These are phyloP conservation scores for Alternaria gaisen DNA, from an alignment of 2,329 filamentous ascomycete species.

Conservation along the genomic window DNA sequence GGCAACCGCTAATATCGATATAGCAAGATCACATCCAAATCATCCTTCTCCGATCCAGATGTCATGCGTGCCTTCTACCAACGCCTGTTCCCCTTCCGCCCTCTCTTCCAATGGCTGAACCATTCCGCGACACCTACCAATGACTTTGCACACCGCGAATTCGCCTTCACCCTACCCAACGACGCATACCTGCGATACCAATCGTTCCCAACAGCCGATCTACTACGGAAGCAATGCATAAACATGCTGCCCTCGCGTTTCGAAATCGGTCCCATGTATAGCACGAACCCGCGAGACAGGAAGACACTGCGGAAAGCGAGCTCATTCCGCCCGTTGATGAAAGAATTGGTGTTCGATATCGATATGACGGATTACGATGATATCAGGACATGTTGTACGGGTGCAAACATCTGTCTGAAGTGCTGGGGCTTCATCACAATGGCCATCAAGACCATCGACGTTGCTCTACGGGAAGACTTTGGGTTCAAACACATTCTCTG, in stretches of 20 bases:
- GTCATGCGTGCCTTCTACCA: constrained; percentile 95
- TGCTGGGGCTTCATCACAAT: constrained; percentile 99
- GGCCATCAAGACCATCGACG: constrained; percentile 93
- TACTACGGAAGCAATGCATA: constrained; percentile 89
- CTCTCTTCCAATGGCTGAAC: constrained; percentile 97
- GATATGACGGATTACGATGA: constrained; percentile 99
- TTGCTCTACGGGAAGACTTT: constrained; percentile 89
- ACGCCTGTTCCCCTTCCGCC: constrained; percentile 91
- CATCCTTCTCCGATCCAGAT: constrained; percentile 73
- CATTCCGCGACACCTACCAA: constrained; percentile 85
- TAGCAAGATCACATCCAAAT: constrained; percentile 52
- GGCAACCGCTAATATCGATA: constrained; percentile 25
- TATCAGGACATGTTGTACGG: constrained; percentile 91
- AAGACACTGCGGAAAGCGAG: constrained; percentile 83
- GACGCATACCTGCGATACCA: constrained; percentile 94
- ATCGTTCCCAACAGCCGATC: constrained; percentile 73
- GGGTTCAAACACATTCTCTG: constrained; percentile 97
- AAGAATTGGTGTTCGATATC: constrained; percentile 98
- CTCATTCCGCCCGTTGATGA: constrained; percentile 85
- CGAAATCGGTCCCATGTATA: constrained; percentile 98
- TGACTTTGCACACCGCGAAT: constrained; percentile 93
- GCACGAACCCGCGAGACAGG: constrained; percentile 89
- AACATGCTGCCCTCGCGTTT: constrained; percentile 90
- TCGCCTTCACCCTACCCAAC: constrained; percentile 92
- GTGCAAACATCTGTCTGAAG: constrained; percentile 90